These are phyloP conservation scores for Colletotrichum tamarilloi DNA, from an alignment of 2,329 filamentous ascomycete species.

Conservation along the genomic window DNA sequence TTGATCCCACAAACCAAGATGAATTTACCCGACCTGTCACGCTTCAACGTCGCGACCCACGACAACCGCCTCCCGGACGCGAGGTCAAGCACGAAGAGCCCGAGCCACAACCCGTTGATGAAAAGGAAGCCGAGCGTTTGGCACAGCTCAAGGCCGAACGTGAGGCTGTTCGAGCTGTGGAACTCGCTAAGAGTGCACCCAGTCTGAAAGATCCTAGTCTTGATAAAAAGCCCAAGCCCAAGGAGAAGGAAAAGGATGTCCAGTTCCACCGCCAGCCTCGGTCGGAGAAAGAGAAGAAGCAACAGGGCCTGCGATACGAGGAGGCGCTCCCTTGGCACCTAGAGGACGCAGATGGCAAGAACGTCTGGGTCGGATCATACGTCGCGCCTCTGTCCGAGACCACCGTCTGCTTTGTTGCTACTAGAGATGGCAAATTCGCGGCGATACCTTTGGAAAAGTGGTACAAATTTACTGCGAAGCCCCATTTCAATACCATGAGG, in stretches of 20 bases:
- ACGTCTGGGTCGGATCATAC: constrained; percentile 92
- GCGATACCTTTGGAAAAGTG: constrained; percentile 96
- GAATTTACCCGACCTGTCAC: constrained; percentile 91
- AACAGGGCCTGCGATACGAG: constrained; percentile 83
- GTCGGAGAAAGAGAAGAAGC: constrained; percentile 82
- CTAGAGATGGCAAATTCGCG: constrained; percentile 76
- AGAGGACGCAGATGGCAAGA: constrained; percentile 95
- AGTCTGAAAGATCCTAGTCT: constrained; percentile 69
- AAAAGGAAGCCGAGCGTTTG: constrained; percentile 70
- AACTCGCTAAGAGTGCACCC: constrained; percentile 93
- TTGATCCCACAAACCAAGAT: constrained; percentile 76
- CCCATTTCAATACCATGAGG: constrained; percentile 80
- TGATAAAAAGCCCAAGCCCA: constrained; percentile 70
- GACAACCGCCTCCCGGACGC: constrained; percentile 72
- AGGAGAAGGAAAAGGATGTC: constrained; percentile 83
- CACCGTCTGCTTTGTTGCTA: constrained; percentile 79
- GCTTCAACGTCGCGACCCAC: constrained; percentile 88
- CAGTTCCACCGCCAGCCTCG: constrained; percentile 86
- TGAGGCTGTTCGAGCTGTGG: constrained; percentile 86
- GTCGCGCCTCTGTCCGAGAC: constrained; percentile 89
- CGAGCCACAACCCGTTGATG: constrained; percentile 58
- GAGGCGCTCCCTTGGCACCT: constrained; percentile 97
- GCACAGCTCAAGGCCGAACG: constrained; percentile 82
- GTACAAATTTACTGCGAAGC: constrained; percentile 88
- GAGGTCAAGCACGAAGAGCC: constrained; percentile 69